phyloP scores from a whole-genome alignment of 78 protist species.

The Ministeria vibrans region DNA sequence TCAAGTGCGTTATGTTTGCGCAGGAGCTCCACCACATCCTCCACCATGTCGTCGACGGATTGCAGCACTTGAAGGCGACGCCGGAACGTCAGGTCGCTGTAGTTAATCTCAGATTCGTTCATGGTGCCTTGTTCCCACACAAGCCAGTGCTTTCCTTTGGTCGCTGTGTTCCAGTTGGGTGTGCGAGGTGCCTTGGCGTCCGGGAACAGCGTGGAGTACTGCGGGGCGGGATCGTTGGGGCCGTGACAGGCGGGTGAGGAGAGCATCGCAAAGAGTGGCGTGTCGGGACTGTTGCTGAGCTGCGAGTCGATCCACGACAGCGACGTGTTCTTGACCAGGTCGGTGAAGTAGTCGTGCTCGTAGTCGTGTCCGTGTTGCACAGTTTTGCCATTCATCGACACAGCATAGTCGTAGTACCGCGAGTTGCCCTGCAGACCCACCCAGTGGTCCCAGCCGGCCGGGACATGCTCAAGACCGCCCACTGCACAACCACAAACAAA shows the following conservation, averaged over 20 bases:
- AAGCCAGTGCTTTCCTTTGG: background rate
- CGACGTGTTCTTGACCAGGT: background rate
- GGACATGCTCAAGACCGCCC: too few species aligned
- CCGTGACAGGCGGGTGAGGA: background rate
- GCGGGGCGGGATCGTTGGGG: background rate
- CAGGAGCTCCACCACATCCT: background rate
- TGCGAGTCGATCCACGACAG: background rate
- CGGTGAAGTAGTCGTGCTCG: background rate
- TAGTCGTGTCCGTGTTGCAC: background rate
- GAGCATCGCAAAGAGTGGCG: background rate
- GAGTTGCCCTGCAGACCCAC: background rate
- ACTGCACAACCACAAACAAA: too few species aligned
- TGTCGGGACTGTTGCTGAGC: background rate
- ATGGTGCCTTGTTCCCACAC: background rate
- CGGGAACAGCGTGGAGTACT: background rate
- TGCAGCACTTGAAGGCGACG: background rate
- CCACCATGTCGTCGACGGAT: background rate
- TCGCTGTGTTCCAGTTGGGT: background rate
- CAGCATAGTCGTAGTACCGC: background rate
- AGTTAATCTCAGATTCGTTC: background rate
- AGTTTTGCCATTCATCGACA: background rate
- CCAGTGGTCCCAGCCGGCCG: constrained; percentile 1
- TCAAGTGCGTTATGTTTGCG: background rate
- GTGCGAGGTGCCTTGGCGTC: background rate
- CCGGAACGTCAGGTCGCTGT: background rate